Percentiles rank a stretch among this genome's conserved stretches.
These are phyloP conservation scores for Lentinula novae-zelandiae DNA, from an alignment of 1,284 basidiomycete species.

Conservation along the genomic window DNA sequence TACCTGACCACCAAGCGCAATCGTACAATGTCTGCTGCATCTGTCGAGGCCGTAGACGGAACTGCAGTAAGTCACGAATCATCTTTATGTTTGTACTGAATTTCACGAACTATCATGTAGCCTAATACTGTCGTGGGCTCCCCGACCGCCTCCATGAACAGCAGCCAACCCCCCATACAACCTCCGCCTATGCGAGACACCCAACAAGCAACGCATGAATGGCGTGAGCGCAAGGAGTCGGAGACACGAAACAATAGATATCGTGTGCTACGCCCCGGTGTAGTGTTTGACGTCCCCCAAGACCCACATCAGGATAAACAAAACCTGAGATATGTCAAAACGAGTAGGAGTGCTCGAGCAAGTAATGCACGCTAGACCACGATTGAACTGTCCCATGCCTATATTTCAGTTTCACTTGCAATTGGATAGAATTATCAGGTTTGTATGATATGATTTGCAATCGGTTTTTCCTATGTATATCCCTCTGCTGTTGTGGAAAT, in stretches of 20 bases:
- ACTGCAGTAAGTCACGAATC: conserved; percentile 54
- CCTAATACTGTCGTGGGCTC: conserved; percentile 70
- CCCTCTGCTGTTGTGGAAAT: background rate
- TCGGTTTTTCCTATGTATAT: background rate
- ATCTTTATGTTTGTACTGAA: conserved; percentile 4
- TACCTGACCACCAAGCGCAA: conserved; percentile 53
- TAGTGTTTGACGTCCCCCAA: conserved; percentile 64
- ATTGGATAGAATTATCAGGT: background rate
- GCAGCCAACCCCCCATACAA: conserved; percentile 54
- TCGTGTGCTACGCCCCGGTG: conserved; percentile 60
- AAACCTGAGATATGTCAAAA: conserved; percentile 18
- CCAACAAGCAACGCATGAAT: conserved; percentile 56
- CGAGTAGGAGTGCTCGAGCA: conserved; percentile 9
- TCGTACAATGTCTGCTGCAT: conserved; percentile 68
- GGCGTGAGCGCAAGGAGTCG: conserved; percentile 41
- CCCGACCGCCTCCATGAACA: conserved; percentile 64
- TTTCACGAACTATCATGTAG: conserved; percentile 29
- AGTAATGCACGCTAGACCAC: background rate
- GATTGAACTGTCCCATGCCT: background rate
- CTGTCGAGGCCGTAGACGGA: conserved; percentile 71
- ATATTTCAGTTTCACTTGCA: background rate
- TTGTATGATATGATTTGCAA: background rate
- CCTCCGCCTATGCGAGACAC: conserved; percentile 63
- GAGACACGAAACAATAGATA: conserved; percentile 32
- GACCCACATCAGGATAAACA: conserved; percentile 37